Evolutionary conservation across 2,329 filamentous ascomycete genomes (phyloP).

Genomic region (Penicillium sp.): DNA sequence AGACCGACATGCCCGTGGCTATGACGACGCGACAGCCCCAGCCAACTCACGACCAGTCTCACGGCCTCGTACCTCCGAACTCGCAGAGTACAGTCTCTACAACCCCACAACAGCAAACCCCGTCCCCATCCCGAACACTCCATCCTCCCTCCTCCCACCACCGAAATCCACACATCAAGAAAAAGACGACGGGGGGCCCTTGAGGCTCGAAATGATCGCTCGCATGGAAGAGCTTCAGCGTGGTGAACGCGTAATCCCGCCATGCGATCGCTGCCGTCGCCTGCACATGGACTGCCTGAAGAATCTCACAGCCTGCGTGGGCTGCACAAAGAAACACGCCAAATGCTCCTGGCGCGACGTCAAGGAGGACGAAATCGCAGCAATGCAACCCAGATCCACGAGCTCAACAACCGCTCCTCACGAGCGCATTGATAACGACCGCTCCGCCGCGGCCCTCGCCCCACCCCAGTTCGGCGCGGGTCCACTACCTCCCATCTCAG

Average conservation of each 20-base stretch:
- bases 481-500: constrained; percentile 12
- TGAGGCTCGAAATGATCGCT: constrained; percentile 64
- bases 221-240: constrained; percentile 71
- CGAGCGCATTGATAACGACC: constrained; percentile 8
- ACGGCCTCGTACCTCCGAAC: constrained; percentile 34
- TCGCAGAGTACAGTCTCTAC: constrained; percentile 40
- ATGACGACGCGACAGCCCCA: constrained; percentile 30
- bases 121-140: constrained; percentile 54
- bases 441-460: not conserved
- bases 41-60: constrained; percentile 30
- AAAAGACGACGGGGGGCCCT: constrained; percentile 57
- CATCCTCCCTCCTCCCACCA: constrained; percentile 51
- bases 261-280: constrained; percentile 77
- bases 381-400: constrained; percentile 17
- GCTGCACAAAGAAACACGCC: constrained; percentile 85
- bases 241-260: constrained; percentile 72
- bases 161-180: constrained; percentile 46
- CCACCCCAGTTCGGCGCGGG: constrained; percentile 1
- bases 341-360: constrained; percentile 83
- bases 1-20: constrained; percentile 49
- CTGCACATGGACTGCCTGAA: constrained; percentile 79
- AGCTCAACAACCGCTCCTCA: not conserved
- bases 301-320: constrained; percentile 78
- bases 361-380: constrained; percentile 63
- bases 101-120: constrained; percentile 44